Evolutionary conservation across 176 grass and related monocot genomes (phyloP), one percentile per base, ranked within the genome.

Genomic region (Zoysia pacifica): DNA sequence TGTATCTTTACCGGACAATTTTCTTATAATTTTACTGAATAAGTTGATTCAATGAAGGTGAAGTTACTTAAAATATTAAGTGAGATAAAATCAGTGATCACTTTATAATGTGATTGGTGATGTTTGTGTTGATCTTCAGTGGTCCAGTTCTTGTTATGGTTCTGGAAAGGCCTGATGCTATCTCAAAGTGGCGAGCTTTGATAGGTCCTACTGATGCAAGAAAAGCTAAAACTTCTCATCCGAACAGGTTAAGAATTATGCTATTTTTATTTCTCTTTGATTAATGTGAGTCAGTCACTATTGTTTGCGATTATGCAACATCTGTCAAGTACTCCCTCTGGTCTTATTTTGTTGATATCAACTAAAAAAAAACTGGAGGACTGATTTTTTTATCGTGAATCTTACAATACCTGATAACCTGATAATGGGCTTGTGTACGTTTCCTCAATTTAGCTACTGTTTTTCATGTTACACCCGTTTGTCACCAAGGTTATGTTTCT

Each of bases 191-290:
- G 94, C 78, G 94, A 74, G 69, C 67, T 85, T 84, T 97, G 89
- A 94, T 94, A 75, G 94, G 94, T 39, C 94, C 91, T 72, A 97
- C 94, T 72, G 85, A 97, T 87, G 87, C 94, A 59, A 88, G 61
- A 58, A 84, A 90, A 70, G 94, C 94, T 39, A 94, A 92, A 94
- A 74, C 65, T 78, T 90, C 89, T 81, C 91, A 94, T 58, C 91
- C 94, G 65, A 82, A 70, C 67, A 94, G 90, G 94, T 94, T 72
- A 83, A 75, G 38, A 66, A 55, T 13, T 62, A 53, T 9, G 18
- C 11, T 8, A 11, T 48, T 53, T 71, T 1, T 51, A 62, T 83
- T 82, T 68, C 37, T 66, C 46, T 5, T 45, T 86, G 20, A 56
- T 53, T 1, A 53, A 15, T 4, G 7, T 14, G 51, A 56, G 53